Conservation (phyloP, 2,329 filamentous ascomycete genomes). For the Thermoascus crustaceus region DNA sequence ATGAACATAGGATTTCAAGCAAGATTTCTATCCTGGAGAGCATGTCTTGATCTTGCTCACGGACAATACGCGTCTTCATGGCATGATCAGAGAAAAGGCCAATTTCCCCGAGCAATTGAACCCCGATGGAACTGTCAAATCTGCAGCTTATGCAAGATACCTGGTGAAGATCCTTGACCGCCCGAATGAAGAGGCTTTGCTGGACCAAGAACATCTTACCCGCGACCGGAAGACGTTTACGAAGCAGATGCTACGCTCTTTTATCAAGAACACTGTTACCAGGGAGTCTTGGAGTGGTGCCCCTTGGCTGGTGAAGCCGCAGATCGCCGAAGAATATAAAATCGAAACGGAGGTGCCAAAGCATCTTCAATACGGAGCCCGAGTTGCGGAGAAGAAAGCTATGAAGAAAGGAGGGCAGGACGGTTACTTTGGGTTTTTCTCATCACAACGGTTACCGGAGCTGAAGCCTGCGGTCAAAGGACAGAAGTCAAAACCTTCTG, state of each 20-base stretch:
- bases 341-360: slow-evolving; percentile 81
- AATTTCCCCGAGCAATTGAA: slow-evolving; percentile 54
- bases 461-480: slow-evolving; percentile 66
- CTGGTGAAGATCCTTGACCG: slow-evolving; percentile 66
- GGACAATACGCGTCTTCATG: slow-evolving; percentile 61
- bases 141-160: slow-evolving; percentile 66
- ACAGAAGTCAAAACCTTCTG: slow-evolving; percentile 50
- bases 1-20: slow-evolving; percentile 59
- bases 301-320: slow-evolving; percentile 86
- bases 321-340: slow-evolving; percentile 73
- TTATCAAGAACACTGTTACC: slow-evolving; percentile 90
- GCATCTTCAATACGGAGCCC: slow-evolving; percentile 73
- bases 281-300: slow-evolving; percentile 92
- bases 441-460: slow-evolving; percentile 55
- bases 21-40: slow-evolving; percentile 86
- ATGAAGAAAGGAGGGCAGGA: slow-evolving; percentile 50
- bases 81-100: slow-evolving; percentile 76
- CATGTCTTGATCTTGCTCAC: slow-evolving; percentile 64
- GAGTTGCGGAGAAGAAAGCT: slow-evolving; percentile 68
- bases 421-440: slow-evolving; percentile 44
- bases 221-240: slow-evolving; percentile 89
- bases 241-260: slow-evolving; percentile 85
- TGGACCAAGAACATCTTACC: slow-evolving; percentile 72
- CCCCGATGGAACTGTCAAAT: slow-evolving; percentile 61
- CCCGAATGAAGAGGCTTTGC: slow-evolving; percentile 63